Percentiles rank a stretch among this genome's conserved stretches.
Evolutionary conservation across 176 grass and related monocot genomes (phyloP).

Genomic region (Dactylis glomerata): DNA sequence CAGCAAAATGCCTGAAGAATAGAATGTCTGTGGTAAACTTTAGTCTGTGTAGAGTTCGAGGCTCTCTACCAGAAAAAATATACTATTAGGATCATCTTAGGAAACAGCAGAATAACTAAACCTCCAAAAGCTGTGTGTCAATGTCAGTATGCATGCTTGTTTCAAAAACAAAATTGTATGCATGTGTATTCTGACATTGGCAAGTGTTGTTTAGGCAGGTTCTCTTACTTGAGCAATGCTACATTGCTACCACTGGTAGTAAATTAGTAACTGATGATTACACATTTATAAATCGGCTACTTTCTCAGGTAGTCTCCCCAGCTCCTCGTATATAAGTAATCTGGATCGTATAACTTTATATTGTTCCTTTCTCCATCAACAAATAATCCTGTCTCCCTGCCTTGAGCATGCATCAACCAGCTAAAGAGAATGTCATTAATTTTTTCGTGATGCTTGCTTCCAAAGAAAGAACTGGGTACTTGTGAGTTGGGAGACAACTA

Average conservation of each 20-base stretch:
- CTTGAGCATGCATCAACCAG: constrained; percentile 47
- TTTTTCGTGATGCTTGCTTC: constrained; percentile 37
- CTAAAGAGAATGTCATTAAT: constrained; percentile 20
- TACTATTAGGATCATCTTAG: constrained; percentile 26
- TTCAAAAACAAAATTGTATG: too few species aligned
- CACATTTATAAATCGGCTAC: background rate
- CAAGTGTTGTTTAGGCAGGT: background rate
- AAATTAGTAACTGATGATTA: constrained; percentile 34
- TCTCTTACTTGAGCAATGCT: background rate
- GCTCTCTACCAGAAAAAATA: background rate
- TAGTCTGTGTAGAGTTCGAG: background rate
- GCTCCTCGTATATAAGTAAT: background rate
- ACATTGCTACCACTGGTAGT: background rate
- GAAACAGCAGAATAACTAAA: constrained; percentile 27
- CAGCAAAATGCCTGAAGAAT: background rate
- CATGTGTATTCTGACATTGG: background rate
- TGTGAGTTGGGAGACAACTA: constrained; percentile 34
- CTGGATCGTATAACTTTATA: background rate
- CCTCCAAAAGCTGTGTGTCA: constrained; percentile 30
- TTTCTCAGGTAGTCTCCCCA: constrained; percentile 13
- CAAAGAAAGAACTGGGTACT: constrained; percentile 35
- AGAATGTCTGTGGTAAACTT: background rate
- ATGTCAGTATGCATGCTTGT: background rate
- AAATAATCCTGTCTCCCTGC: constrained; percentile 49
- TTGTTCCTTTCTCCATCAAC: background rate